These are phyloP conservation scores for Solanum etuberosum DNA, from an alignment of 257 asterid species.

Conservation along the genomic window DNA sequence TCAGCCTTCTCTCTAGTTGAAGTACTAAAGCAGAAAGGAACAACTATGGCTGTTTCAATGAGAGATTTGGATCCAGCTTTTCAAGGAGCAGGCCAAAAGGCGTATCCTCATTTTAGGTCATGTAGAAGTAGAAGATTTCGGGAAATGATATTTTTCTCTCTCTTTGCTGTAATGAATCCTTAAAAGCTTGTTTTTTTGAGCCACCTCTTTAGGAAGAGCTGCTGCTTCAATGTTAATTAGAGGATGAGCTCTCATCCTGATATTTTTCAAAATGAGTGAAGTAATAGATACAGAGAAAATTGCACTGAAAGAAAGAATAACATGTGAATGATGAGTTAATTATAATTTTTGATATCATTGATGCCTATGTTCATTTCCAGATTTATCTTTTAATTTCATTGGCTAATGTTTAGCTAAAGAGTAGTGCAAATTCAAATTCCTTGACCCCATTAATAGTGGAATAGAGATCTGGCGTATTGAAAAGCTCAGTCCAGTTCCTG, in stretches of 20 bases:
- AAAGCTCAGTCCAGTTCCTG: constrained; percentile 56
- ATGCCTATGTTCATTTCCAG: background rate
- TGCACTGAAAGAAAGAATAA: background rate
- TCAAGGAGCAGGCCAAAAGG: constrained; percentile 94
- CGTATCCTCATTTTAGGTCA: constrained; percentile 58
- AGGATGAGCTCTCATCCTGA: background rate
- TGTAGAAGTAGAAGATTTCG: background rate
- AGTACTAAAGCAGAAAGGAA: constrained; percentile 5
- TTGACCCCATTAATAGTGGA: constrained; percentile 59
- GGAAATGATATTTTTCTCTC: background rate
- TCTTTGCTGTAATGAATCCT: background rate
- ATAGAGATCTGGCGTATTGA: constrained; percentile 93
- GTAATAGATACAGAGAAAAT: background rate
- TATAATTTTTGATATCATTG: background rate
- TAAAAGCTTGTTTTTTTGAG: background rate
- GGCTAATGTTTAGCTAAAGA: constrained; percentile 3
- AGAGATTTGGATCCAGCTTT: constrained; percentile 89
- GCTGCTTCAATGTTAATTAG: background rate
- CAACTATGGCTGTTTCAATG: constrained; percentile 80
- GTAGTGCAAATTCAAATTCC: constrained; percentile 19
- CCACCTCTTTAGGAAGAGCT: background rate
- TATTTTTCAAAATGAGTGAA: background rate
- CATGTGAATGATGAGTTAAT: background rate
- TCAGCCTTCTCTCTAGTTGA: constrained; percentile 23
- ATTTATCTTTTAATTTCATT: background rate